These are phyloP conservation scores for Trichocladium uniseriatum DNA, from an alignment of 495 filamentous ascomycete genomes.

Conservation along the genomic window DNA sequence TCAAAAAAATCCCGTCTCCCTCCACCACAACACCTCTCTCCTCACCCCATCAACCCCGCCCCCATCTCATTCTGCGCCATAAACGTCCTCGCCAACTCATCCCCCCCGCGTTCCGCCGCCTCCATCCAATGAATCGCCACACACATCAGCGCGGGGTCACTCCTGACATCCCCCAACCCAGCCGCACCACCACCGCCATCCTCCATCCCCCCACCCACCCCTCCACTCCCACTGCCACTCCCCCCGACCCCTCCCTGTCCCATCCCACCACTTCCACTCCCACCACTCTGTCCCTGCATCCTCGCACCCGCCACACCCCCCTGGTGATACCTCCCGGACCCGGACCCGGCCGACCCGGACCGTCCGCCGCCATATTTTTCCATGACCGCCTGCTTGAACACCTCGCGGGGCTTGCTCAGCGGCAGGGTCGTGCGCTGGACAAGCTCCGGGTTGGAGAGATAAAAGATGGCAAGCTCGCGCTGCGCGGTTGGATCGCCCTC, in stretches of 20 bases:
- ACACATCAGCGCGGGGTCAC: constrained; percentile 88
- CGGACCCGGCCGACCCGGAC: constrained; percentile 5
- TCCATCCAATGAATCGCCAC: constrained; percentile 99
- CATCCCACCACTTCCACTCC: constrained; percentile 5
- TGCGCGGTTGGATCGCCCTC: constrained; percentile 90
- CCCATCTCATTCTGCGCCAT: constrained; percentile 54
- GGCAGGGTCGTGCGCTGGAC: constrained; percentile 78
- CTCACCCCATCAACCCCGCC: constrained; percentile 18
- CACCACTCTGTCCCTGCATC: constrained; percentile 2
- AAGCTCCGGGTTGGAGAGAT: constrained; percentile 84
- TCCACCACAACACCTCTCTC: not conserved
- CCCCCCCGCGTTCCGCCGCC: constrained; percentile 73
- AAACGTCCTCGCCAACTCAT: constrained; percentile 77
- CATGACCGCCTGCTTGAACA: constrained; percentile 85
- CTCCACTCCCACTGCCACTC: not conserved
- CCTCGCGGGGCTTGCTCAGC: constrained; percentile 74
- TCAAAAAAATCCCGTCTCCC: not conserved
- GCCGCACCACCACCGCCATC: constrained; percentile 16
- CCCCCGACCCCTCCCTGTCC: constrained; percentile 1
- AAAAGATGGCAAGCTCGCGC: constrained; percentile 87
- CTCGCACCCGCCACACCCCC: not conserved
- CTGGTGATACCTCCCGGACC: constrained; percentile 21
- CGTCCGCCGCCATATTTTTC: constrained; percentile 46
- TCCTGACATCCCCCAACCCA: constrained; percentile 42
- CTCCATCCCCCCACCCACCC: constrained; percentile 8